These are phyloP conservation scores for Microascus cirrosus DNA, from an alignment of 2,329 filamentous ascomycete genomes.

Conservation along the genomic window DNA sequence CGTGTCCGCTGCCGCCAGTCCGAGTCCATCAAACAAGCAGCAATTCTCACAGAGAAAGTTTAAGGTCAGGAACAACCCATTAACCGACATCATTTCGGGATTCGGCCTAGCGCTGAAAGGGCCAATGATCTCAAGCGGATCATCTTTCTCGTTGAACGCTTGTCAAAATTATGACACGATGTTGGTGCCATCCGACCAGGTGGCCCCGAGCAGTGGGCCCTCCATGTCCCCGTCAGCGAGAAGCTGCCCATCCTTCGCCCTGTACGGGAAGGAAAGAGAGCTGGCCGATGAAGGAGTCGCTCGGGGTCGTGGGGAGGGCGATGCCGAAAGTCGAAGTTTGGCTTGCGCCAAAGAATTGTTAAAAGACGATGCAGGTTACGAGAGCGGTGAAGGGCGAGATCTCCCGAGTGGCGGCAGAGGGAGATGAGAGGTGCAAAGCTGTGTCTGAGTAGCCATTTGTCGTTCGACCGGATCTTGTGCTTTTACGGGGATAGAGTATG, in stretches of 20 bases:
- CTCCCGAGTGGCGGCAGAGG: not conserved
- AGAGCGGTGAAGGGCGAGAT: conserved; percentile 6
- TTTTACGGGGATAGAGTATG: not conserved
- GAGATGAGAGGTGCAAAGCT: not conserved
- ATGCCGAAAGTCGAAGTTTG: conserved; percentile 22
- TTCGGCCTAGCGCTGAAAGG: conserved; percentile 27
- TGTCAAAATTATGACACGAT: conserved; percentile 31
- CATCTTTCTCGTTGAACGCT: conserved; percentile 13
- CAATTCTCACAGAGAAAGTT: conserved; percentile 33
- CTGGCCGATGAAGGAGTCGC: conserved; percentile 32
- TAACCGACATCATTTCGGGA: conserved; percentile 27
- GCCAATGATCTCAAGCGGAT: conserved; percentile 29
- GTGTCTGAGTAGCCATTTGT: not conserved
- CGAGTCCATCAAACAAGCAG: conserved; percentile 17
- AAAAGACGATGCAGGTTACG: conserved; percentile 7
- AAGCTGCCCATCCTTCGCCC: conserved; percentile 32
- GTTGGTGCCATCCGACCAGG: conserved; percentile 27
- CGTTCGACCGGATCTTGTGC: not conserved
- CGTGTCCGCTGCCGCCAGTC: conserved; percentile 14
- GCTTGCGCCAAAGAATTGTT: conserved; percentile 24
- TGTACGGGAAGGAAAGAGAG: conserved; percentile 26
- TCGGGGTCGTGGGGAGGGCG: conserved; percentile 25
- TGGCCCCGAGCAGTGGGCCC: conserved; percentile 29
- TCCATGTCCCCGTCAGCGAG: conserved; percentile 30
- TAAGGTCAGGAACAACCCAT: conserved; percentile 28